These are phyloP conservation scores for Aureobasidium sp. DNA, from an alignment of 2,329 filamentous ascomycete species.

Conservation along the genomic window DNA sequence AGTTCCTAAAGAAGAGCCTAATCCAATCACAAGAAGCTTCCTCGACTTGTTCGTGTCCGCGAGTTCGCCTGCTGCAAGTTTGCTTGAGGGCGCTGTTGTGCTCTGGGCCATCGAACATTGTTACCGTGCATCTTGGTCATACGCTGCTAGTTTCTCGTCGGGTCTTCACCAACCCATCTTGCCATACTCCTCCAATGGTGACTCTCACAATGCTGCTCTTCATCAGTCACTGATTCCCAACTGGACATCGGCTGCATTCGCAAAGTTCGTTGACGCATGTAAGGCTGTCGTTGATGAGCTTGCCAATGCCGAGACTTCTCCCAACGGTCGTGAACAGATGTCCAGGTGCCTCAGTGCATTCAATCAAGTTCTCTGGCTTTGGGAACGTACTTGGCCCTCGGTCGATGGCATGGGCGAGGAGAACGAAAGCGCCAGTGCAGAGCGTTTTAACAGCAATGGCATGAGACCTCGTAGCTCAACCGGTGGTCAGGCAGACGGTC, in stretches of 20 bases:
- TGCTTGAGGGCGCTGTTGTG: constrained; percentile 63
- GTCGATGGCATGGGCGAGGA: constrained; percentile 42
- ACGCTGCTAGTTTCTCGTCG: constrained; percentile 35
- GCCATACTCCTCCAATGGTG: constrained; percentile 22
- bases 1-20: constrained; percentile 37
- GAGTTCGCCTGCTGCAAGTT: constrained; percentile 39
- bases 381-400: constrained; percentile 41
- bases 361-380: constrained; percentile 39
- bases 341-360: constrained; percentile 38
- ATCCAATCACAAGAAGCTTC: constrained; percentile 44
- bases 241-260: constrained; percentile 42
- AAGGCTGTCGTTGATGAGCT: constrained; percentile 41
- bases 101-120: constrained; percentile 68
- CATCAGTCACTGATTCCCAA: constrained; percentile 44
- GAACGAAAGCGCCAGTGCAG: constrained; percentile 24
- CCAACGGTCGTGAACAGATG: constrained; percentile 41
- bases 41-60: constrained; percentile 53
- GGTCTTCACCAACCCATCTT: constrained; percentile 22
- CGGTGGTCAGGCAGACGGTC: neutral
- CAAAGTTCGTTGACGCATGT: constrained; percentile 43
- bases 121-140: constrained; percentile 41
- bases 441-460: constrained; percentile 10
- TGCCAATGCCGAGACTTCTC: constrained; percentile 37
- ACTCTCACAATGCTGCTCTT: constrained; percentile 38
- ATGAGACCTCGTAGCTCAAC: neutral